Percentiles rank a stretch among this genome's conserved stretches.
Conservation (phyloP, 495 filamentous ascomycete genomes). For the Hamigera avellanea region DNA sequence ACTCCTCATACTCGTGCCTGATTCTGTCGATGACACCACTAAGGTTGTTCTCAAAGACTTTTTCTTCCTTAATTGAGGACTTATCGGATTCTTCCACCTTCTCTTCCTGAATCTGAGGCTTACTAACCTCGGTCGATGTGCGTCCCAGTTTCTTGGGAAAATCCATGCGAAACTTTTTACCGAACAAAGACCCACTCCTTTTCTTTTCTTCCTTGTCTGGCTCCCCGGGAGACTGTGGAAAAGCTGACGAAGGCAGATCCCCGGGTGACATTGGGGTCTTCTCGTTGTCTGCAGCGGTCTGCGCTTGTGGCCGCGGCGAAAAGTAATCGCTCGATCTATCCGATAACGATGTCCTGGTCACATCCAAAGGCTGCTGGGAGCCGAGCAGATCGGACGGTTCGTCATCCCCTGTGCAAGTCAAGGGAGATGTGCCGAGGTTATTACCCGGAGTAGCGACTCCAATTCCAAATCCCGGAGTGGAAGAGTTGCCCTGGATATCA, state of each 20-base stretch:
- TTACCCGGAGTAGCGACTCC: slow-evolving; percentile 60
- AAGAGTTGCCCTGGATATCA: slow-evolving; percentile 38
- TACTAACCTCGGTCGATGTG: slow-evolving; percentile 64
- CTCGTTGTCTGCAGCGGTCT: slow-evolving; percentile 14
- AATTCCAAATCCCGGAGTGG: slow-evolving; percentile 69
- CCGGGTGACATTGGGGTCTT: slow-evolving; percentile 33
- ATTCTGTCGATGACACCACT: slow-evolving; percentile 69
- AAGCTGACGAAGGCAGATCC: slow-evolving; percentile 36
- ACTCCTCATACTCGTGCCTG: slow-evolving; percentile 66
- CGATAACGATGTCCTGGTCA: slow-evolving; percentile 31
- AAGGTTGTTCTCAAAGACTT: slow-evolving; percentile 73
- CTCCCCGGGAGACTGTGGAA: slow-evolving; percentile 48
- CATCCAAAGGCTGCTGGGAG: slow-evolving; percentile 27
- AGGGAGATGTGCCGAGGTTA: slow-evolving; percentile 25
- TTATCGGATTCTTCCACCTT: slow-evolving; percentile 70
- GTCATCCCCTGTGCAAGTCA: slow-evolving; percentile 21
- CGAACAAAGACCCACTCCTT: slow-evolving; percentile 57
- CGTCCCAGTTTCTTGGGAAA: slow-evolving; percentile 79
- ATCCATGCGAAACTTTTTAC: slow-evolving; percentile 79
- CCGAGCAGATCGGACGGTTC: slow-evolving; percentile 11
- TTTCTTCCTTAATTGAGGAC: slow-evolving; percentile 54
- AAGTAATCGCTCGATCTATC: slow-evolving; percentile 57
- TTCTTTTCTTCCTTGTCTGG: slow-evolving; percentile 65
- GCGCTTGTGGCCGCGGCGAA: slow-evolving; percentile 26
- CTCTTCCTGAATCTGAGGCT: slow-evolving; percentile 64